Base-by-base conservation (phyloP, 495 filamentous ascomycete species). In the Aspergillus saccharolyticus region DNA sequence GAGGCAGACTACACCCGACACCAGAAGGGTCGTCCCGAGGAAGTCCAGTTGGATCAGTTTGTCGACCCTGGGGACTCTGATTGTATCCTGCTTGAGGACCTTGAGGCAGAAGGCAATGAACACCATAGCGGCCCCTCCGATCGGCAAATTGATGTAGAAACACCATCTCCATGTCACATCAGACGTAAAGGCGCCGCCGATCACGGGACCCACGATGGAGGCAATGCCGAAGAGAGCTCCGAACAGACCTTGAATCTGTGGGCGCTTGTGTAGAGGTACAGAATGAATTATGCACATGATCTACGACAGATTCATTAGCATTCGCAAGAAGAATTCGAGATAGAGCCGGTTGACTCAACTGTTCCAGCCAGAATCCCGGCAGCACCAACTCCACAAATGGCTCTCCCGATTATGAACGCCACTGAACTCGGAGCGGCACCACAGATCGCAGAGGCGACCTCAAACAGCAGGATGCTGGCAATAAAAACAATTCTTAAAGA, bases 371-470 rank as follows among this genome's bases (percentile, higher is more conserved):
- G 65, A 48, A 74, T 71, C 20, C 73, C 67, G 1, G 51, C 63
- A 7, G 61, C 24, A 3, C 63, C 63, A 19, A 60, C 15, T 39
- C 85, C 85, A 15, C 79, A 75, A 28, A 86, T 74, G 7, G 80
- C 79, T 25, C 85, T 75, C 42, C 85, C 85, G 51, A 83, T 58
- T 48, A 88, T 87, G 57, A 88, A 79, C n/a, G 79, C 74, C 20
- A 65, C 67, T 21, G 82, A 83, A 33, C 19, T 56, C 0, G 58
- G 80, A 4, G 89, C 85, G 0, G 81, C 78, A 45, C 79, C 88
- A 66, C 87, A 90, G 56, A 91, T 72, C 18, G 85, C 67, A 33
- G 78, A 83, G 28, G 87, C 88, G 24, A 87, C 45, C 60, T 90
- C 89, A 66, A 91, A 91, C 54, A 91, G 62, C 46, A 68, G 63